Percentiles rank a stretch among this genome's conserved stretches.
These are phyloP conservation scores for Penicillium waksmanii DNA, from an alignment of 495 filamentous ascomycete genomes.

Conservation along the genomic window DNA sequence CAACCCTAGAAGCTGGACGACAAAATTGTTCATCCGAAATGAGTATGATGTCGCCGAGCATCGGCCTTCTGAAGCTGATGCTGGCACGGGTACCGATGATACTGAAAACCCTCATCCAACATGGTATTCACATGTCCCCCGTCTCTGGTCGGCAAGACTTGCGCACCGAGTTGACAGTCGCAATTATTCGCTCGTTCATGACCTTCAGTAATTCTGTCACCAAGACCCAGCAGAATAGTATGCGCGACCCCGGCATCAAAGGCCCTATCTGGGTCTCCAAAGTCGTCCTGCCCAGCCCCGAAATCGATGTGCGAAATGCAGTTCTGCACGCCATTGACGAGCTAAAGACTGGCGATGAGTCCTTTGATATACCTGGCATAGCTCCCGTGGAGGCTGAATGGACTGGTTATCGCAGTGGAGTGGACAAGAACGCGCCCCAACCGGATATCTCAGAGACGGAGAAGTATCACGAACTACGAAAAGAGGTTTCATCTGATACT, in stretches of 20 bases:
- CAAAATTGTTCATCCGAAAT: slow-evolving; percentile 26
- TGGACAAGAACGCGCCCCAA: slow-evolving; percentile 54
- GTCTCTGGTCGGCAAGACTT: slow-evolving; percentile 77
- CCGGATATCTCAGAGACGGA: slow-evolving; percentile 67
- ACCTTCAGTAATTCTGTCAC: slow-evolving; percentile 52
- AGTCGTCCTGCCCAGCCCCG: slow-evolving; percentile 59
- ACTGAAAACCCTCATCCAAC: slow-evolving; percentile 65
- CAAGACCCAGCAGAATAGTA: slow-evolving; percentile 63
- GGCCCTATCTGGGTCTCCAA: slow-evolving; percentile 81
- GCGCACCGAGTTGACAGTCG: slow-evolving; percentile 72
- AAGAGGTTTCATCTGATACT: slow-evolving; percentile 64
- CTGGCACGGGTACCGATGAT: slow-evolving; percentile 68
- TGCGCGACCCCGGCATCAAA: slow-evolving; percentile 69
- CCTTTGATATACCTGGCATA: slow-evolving; percentile 57
- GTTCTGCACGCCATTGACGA: slow-evolving; percentile 66
- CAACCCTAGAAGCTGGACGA: neutral
- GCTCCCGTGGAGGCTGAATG: slow-evolving; percentile 79
- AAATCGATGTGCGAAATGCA: slow-evolving; percentile 60
- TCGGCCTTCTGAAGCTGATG: slow-evolving; percentile 49
- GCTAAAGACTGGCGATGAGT: slow-evolving; percentile 54
- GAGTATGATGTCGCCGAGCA: slow-evolving; percentile 37
- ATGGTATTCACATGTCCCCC: slow-evolving; percentile 66
- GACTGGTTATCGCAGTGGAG: slow-evolving; percentile 72
- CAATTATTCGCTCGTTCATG: slow-evolving; percentile 69
- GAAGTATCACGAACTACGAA: slow-evolving; percentile 74